phyloP scores from a whole-genome alignment of 257 asterid genomes.

The Salvia rosmarinus region DNA sequence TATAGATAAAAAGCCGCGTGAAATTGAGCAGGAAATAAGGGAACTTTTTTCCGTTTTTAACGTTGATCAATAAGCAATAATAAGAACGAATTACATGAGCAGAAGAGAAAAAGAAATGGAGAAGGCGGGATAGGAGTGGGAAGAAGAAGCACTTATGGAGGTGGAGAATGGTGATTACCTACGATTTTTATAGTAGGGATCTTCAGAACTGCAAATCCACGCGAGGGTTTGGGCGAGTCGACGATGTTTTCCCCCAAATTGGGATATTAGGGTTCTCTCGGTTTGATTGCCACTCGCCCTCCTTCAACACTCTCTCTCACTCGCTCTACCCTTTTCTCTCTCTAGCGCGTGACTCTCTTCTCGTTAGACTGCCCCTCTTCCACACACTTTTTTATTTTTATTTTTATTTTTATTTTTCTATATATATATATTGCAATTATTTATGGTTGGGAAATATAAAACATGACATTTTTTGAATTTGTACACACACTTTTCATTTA shows the following conservation, averaged over 20 bases:
- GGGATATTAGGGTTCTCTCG: slow-evolving; percentile 58
- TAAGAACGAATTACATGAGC: slow-evolving; percentile 2
- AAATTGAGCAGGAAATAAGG: slow-evolving; percentile 3
- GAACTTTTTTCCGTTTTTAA: neutral
- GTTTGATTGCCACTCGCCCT: slow-evolving; percentile 46
- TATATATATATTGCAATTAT: neutral
- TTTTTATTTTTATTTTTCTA: neutral
- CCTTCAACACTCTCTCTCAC: slow-evolving; percentile 46
- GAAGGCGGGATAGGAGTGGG: neutral
- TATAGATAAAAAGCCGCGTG: neutral
- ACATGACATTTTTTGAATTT: too few species aligned
- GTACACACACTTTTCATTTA: too few species aligned
- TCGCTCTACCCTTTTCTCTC: slow-evolving; percentile 47
- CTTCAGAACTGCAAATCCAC: slow-evolving; percentile 67
- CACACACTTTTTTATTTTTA: neutral
- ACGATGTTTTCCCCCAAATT: slow-evolving; percentile 45
- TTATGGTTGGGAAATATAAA: neutral
- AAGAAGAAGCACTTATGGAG: slow-evolving; percentile 24
- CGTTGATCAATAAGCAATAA: slow-evolving; percentile 28
- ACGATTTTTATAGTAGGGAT: slow-evolving; percentile 46
- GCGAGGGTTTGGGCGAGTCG: slow-evolving; percentile 85
- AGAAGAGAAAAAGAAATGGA: neutral
- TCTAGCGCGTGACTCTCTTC: slow-evolving; percentile 48
- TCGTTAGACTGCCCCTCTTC: slow-evolving; percentile 2
- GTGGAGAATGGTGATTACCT: slow-evolving; percentile 43